Conservation (phyloP, 805 yeast species). For the Candida chauliodis region DNA sequence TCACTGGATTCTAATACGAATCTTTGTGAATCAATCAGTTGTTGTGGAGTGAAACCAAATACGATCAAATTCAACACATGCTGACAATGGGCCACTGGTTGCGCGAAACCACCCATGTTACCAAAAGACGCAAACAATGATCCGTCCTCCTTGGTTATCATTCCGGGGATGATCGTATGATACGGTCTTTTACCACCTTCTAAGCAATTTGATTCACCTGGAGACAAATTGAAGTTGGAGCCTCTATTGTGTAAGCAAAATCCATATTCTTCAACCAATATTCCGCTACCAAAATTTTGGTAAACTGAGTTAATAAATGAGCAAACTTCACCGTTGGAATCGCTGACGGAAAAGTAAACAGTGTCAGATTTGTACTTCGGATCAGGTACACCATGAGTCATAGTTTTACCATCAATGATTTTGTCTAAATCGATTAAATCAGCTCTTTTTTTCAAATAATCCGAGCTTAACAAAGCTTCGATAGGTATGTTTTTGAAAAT, state of each 20-base stretch:
- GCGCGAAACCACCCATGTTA: slow-evolving; percentile 85
- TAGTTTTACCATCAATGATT: slow-evolving; percentile 38
- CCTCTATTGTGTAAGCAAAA: slow-evolving; percentile 77
- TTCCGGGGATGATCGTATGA: slow-evolving; percentile 81
- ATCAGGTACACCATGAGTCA: slow-evolving; percentile 55
- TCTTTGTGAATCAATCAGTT: slow-evolving; percentile 73
- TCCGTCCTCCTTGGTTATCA: slow-evolving; percentile 54
- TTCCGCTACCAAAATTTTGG: slow-evolving; percentile 66
- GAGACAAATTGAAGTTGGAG: slow-evolving; percentile 62
- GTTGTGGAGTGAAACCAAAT: slow-evolving; percentile 67
- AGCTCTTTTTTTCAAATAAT: slow-evolving; percentile 50
- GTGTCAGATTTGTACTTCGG: slow-evolving; percentile 64
- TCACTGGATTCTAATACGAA: slow-evolving; percentile 59
- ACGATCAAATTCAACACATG: slow-evolving; percentile 63
- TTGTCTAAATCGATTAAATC: slow-evolving; percentile 38
- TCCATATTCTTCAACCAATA: slow-evolving; percentile 61
- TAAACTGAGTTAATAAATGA: slow-evolving; percentile 77
- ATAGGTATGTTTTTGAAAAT: slow-evolving; percentile 38
- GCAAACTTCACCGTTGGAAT: slow-evolving; percentile 71
- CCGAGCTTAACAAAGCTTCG: slow-evolving; percentile 41
- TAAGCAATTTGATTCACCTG: slow-evolving; percentile 54
- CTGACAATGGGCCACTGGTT: slow-evolving; percentile 82
- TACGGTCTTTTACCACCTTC: slow-evolving; percentile 73
- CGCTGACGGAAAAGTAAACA: slow-evolving; percentile 63
- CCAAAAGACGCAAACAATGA: slow-evolving; percentile 68